Evolutionary conservation across 1,284 basidiomycete species (phyloP), one percentile per base, ranked within the genome.

Genomic region (Ceratobasidium sp.): DNA sequence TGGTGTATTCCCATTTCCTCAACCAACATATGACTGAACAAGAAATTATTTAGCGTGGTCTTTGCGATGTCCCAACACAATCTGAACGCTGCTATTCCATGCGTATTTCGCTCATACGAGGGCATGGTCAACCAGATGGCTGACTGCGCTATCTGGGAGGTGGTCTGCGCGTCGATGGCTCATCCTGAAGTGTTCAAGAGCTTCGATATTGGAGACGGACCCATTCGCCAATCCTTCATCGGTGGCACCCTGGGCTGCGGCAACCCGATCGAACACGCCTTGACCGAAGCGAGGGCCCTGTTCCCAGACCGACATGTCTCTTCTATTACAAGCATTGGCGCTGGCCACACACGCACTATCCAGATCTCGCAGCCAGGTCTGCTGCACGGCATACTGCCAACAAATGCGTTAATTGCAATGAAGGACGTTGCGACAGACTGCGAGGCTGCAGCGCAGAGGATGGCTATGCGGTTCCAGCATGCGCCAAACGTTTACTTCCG

Each of bases 121-220:
- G 56, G 53, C 29, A 19, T 19, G 13, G 22, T 27, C 7, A 49
- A 68, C 65, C 34, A 34, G 14, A 19, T 43, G 11, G 27, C 27
- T 7, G 56, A 48, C 54, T 72, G 69, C 27, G 29, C 61, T 13
- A 58, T 74, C 19, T 65, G 62, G 48, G 49, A 74, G 22, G 63
- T 63, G 1, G 11, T 65, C 11, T 58, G 48, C 19, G 73, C 73
- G 9, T 56, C 62, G 11, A 54, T 31, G 31, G 58, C 58, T n/a
- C 29, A 61, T 41, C 58, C 29, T 16, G 58, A 41, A 8, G 31
- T 61, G 3, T 61, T 61, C 58, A 61, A 41, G 37, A 37, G 31
- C n/a, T 29, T 61, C 31, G 58, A 61, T 11, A 41, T 61, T n/a
- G 37, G 58, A n/a, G 13, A 13, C 2, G 29, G 31, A 37, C 5